phyloP scores from a whole-genome alignment of 345 rosid genomes.

The Pelargonium nanum region DNA sequence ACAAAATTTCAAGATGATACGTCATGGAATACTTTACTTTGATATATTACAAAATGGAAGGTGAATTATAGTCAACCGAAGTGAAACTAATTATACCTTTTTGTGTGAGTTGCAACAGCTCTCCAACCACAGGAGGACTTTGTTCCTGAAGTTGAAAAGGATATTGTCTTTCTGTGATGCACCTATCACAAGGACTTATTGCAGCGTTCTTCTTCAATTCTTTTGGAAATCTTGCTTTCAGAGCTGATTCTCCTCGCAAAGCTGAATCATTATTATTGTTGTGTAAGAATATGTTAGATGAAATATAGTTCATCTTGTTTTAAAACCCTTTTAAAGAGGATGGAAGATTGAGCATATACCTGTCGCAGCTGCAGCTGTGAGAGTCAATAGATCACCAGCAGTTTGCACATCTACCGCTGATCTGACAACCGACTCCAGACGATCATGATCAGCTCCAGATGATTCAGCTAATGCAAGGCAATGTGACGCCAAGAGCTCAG shows the following conservation, averaged over 20 bases:
- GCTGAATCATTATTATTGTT: too few species aligned
- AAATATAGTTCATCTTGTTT: neutral
- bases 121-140: slow-evolving; percentile 39
- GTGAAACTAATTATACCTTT: slow-evolving; percentile 36
- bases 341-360: slow-evolving; percentile 46
- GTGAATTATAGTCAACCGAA: neutral
- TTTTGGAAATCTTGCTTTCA: slow-evolving; percentile 64
- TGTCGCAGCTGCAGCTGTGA: slow-evolving; percentile 94
- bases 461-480: slow-evolving; percentile 78
- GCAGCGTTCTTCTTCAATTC: slow-evolving; percentile 59
- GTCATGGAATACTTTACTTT: too few species aligned
- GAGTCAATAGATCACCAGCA: slow-evolving; percentile 80
- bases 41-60: neutral
- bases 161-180: too few species aligned
- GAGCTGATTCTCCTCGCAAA: slow-evolving; percentile 83
- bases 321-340: too few species aligned
- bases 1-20: too few species aligned
- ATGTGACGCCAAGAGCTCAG: slow-evolving; percentile 81
- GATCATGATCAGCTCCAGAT: slow-evolving; percentile 70
- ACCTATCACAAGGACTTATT: too few species aligned
- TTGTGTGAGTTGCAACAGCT: slow-evolving; percentile 53
- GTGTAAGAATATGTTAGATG: neutral
- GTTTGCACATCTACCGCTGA: slow-evolving; percentile 74
- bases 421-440: slow-evolving; percentile 52
- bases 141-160: too few species aligned